Base-by-base conservation (phyloP, 768 basidiomycete genomes). In the Panaeolus cyanescens region DNA sequence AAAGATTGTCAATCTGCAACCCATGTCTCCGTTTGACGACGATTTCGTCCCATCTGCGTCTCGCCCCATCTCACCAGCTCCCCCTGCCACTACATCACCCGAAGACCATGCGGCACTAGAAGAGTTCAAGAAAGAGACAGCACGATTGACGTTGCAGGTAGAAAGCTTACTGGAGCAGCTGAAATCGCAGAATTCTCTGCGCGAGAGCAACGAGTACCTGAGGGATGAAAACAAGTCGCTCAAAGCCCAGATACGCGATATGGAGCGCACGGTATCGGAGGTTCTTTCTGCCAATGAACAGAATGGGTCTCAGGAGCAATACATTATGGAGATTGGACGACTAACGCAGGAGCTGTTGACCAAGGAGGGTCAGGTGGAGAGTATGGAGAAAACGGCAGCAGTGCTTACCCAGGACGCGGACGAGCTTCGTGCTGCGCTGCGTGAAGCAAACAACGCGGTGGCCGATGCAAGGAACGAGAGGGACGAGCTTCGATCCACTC, bases 211-310 rank as follows among this genome's bases (percentile, higher is more conserved):
- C 53, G 69, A 70, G 1, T 53, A 53, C 0, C 65, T 75, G 20
- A 61, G 62, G 6, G 59, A 62, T 5, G 73, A 74, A 58, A 76
- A 74, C 28, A 63, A 68, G 13, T 56, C 50, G 0, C 58, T 75
- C 8, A 74, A 73, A 62, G 53, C 67, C 0, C 64, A 71, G 55
- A 37, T 72, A 1, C 65, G 60, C 3, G 74, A 77, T 3, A 70
- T 73, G 68, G 74, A 77, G 56, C 56, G 61, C 32, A 74, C 68
- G 15, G 72, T 72, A 62, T 66, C 64, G 25, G 68, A 73, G 32
- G 66, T 70, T 10, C 62, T 71, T 6, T 61, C 67, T 17, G 67
- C 68, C 33, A 71, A 64, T 45, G 70, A 72, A 22, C 64, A 64
- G 55, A 66, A 68, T 40, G 68, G 65, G 31, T 67, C 63, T 32